phyloP scores from a whole-genome alignment of 1,139 yeast species.

The Nakaseomyces nivariensis region DNA sequence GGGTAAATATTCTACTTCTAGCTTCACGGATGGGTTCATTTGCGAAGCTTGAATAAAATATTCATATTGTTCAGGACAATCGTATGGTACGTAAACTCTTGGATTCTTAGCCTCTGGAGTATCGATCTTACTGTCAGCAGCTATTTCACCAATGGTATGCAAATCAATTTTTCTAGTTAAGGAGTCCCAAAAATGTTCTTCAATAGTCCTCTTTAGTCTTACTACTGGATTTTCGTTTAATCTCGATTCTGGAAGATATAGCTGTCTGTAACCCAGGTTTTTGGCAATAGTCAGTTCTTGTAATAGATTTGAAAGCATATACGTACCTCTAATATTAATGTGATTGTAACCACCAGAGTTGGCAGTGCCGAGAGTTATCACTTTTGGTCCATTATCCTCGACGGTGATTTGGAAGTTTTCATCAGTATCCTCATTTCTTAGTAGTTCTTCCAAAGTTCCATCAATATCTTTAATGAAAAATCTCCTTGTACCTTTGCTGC shows the following conservation, averaged over 20 bases:
- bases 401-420: constrained; percentile 79
- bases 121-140: constrained; percentile 66
- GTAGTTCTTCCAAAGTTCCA: constrained; percentile 55
- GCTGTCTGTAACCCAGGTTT: constrained; percentile 64
- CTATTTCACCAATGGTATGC: constrained; percentile 54
- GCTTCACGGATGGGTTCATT: constrained; percentile 44
- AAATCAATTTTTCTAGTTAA: constrained; percentile 66
- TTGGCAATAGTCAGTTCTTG: constrained; percentile 88
- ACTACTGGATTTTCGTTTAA: constrained; percentile 82
- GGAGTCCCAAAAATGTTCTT: constrained; percentile 71
- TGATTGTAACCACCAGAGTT: constrained; percentile 73
- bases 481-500: constrained; percentile 35
- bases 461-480: constrained; percentile 72
- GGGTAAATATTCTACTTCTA: constrained; percentile 69
- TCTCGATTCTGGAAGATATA: constrained; percentile 73
- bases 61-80: constrained; percentile 62
- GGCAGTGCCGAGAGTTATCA: constrained; percentile 69
- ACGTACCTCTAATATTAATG: constrained; percentile 75
- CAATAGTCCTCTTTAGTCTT: constrained; percentile 63
- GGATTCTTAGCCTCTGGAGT: constrained; percentile 47
- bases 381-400: constrained; percentile 92
- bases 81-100: constrained; percentile 67
- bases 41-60: constrained; percentile 51
- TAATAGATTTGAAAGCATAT: constrained; percentile 76
- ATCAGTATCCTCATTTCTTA: constrained; percentile 80